Conservation (phyloP, 2,329 filamentous ascomycete genomes). For the Botrytis fabae region DNA sequence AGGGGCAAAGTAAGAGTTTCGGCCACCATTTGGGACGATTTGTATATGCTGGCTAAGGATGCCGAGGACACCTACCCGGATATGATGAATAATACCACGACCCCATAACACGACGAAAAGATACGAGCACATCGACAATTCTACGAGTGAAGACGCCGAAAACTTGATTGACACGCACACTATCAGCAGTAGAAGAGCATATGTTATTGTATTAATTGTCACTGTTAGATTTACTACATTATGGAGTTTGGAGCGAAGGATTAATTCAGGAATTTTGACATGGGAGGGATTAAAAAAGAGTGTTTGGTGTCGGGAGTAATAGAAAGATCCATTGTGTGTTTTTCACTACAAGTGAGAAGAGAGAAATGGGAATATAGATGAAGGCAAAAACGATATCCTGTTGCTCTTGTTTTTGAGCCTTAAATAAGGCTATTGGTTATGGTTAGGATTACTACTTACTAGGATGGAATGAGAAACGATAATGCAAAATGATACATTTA, state of each 20-base stretch:
- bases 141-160: not conserved
- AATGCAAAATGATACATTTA: not conserved
- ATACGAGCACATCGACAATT: not conserved
- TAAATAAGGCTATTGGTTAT: not conserved
- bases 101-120: not conserved
- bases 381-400: slow-evolving; percentile 1
- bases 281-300: not conserved
- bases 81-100: not conserved
- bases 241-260: slow-evolving; percentile 6
- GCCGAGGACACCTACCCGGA: not conserved
- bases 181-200: not conserved
- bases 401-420: slow-evolving; percentile 10
- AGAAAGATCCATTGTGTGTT: not conserved
- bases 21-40: slow-evolving; percentile 26
- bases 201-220: slow-evolving; percentile 5
- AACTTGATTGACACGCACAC: not conserved
- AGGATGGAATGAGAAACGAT: not conserved
- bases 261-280: not conserved
- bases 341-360: not conserved
- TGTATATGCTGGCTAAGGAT: slow-evolving; percentile 25
- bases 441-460: slow-evolving; percentile 6
- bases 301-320: slow-evolving; percentile 15
- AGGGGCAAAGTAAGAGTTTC: not conserved
- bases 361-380: not conserved
- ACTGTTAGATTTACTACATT: not conserved